Percentiles rank a stretch among this genome's conserved stretches.
phyloP scores from a whole-genome alignment of 2,329 filamentous ascomycete species.

The Colletotrichum sp. region DNA sequence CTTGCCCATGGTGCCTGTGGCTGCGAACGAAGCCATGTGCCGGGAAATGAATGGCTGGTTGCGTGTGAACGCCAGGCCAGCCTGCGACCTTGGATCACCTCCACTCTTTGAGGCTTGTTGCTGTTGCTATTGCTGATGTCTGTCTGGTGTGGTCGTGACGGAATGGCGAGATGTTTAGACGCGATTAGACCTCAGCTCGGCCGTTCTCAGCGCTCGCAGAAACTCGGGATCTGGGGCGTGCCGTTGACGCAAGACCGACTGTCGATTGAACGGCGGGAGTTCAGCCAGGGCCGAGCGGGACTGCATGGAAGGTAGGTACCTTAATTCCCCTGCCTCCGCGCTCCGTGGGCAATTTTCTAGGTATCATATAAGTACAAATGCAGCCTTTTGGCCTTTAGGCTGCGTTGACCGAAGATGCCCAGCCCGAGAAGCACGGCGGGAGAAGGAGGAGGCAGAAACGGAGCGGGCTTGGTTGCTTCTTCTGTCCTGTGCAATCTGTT shows the following conservation, averaged over 20 bases:
- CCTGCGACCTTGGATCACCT: neutral
- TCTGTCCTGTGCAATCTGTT: neutral
- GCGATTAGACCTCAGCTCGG: neutral
- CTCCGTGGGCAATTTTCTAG: neutral
- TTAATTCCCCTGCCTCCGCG: neutral
- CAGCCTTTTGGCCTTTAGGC: neutral
- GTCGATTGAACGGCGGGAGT: neutral
- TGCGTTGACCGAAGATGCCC: neutral
- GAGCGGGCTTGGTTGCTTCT: neutral
- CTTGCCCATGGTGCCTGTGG: neutral
- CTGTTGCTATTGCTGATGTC: neutral
- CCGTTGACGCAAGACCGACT: neutral
- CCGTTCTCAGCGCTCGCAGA: neutral
- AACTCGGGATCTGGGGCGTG: neutral
- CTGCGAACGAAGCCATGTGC: neutral
- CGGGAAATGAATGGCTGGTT: neutral
- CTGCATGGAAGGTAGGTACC: neutral
- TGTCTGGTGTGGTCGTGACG: neutral
- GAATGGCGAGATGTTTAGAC: neutral
- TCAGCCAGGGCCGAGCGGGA: neutral
- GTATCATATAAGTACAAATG: neutral
- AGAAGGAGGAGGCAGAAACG: neutral
- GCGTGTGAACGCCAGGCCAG: neutral
- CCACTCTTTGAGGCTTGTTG: neutral
- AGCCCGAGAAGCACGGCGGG: neutral